Conservation (phyloP, 1,284 basidiomycete genomes). For the Cystodermella granulosa region DNA sequence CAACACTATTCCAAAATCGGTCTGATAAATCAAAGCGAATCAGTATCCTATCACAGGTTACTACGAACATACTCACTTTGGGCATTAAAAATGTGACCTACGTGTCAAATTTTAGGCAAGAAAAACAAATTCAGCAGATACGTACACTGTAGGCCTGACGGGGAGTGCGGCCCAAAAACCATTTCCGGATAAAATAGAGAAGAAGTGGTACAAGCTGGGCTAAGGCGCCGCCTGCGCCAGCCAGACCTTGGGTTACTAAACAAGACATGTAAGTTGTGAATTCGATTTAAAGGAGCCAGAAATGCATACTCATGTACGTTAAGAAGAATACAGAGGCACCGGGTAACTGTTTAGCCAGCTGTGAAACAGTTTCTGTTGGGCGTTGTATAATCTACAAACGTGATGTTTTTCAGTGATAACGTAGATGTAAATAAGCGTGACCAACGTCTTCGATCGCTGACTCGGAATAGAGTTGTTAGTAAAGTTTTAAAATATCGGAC, state of each 20-base stretch:
- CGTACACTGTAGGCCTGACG: conserved; percentile 44
- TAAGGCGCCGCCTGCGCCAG: conserved; percentile 55
- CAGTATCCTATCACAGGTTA: neutral
- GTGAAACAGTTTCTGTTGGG: conserved; percentile 48
- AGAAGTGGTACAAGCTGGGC: conserved; percentile 59
- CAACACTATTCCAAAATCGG: conserved; percentile 47
- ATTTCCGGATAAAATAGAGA: conserved; percentile 63
- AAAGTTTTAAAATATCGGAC: neutral
- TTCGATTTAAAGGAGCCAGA: neutral
- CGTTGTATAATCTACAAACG: conserved; percentile 45
- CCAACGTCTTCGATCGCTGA: neutral
- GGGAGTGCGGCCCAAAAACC: conserved; percentile 52
- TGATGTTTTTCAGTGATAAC: no score
- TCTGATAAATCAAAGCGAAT: conserved; percentile 3
- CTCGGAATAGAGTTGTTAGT: neutral
- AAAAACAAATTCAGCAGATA: conserved; percentile 1
- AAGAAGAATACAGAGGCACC: conserved; percentile 76
- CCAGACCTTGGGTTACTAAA: conserved; percentile 50
- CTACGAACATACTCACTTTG: conserved; percentile 22
- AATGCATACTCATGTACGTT: conserved; percentile 55
- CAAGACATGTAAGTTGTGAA: neutral
- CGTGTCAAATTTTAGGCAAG: neutral
- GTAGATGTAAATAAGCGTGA: no score
- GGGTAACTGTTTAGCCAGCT: conserved; percentile 61
- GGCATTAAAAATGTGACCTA: conserved; percentile 44